Evolutionary conservation across 2,329 filamentous ascomycete species (phyloP).

Genomic region (Apiospora saccharicola): DNA sequence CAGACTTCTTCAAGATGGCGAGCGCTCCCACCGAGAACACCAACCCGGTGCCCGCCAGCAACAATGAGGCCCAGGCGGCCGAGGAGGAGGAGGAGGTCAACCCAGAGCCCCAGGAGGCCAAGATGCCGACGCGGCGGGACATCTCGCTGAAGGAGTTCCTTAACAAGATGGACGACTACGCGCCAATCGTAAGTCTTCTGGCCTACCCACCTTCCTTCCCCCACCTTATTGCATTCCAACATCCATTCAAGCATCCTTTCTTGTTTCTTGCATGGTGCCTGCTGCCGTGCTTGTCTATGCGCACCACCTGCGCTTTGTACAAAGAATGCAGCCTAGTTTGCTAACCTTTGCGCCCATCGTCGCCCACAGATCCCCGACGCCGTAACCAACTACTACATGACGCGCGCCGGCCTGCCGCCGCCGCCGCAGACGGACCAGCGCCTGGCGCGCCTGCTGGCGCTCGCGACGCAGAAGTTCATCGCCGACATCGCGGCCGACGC

Average conservation of each 20-base stretch:
- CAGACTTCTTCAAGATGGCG: slow-evolving; percentile 32
- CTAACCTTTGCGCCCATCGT: slow-evolving; percentile 18
- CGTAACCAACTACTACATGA: slow-evolving; percentile 98
- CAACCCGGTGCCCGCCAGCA: slow-evolving; percentile 37
- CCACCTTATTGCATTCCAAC: background rate
- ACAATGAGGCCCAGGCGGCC: slow-evolving; percentile 32
- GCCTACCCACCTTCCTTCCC: background rate
- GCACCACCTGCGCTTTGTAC: background rate
- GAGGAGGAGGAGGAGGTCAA: slow-evolving; percentile 34
- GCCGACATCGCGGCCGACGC: slow-evolving; percentile 97
- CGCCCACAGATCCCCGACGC: slow-evolving; percentile 85
- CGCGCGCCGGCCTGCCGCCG: slow-evolving; percentile 90
- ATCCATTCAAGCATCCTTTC: background rate
- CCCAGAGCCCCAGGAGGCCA: slow-evolving; percentile 54
- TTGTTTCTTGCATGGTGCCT: background rate
- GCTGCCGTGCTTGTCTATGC: slow-evolving; percentile 1
- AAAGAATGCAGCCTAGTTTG: background rate
- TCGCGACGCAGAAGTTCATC: slow-evolving; percentile 99
- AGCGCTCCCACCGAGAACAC: slow-evolving; percentile 39
- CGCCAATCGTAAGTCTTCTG: slow-evolving; percentile 82
- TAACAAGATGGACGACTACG: slow-evolving; percentile 97
- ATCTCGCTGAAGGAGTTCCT: slow-evolving; percentile 91
- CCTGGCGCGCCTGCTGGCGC: slow-evolving; percentile 89
- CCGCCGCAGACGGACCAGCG: slow-evolving; percentile 90
- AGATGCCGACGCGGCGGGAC: slow-evolving; percentile 85